phyloP scores from a whole-genome alignment of 495 filamentous ascomycete genomes.

The Penicillium nucicola region DNA sequence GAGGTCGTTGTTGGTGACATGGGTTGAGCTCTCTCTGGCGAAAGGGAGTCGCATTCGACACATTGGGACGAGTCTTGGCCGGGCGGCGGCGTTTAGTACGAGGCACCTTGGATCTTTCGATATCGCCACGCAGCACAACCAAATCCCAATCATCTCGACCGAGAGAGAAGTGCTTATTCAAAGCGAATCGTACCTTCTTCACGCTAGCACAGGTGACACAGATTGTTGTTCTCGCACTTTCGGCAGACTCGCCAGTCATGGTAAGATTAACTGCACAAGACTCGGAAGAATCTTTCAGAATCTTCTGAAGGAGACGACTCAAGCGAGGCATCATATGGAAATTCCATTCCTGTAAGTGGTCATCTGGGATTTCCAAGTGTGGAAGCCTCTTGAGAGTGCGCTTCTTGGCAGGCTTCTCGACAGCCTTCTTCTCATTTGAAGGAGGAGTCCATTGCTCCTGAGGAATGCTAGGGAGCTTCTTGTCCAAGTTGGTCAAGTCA shows the following conservation, averaged over 20 bases:
- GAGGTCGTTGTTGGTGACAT: constrained; percentile 68
- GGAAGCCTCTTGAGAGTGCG: constrained; percentile 44
- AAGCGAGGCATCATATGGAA: constrained; percentile 66
- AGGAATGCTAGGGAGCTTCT: constrained; percentile 21
- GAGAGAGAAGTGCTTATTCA: constrained; percentile 69
- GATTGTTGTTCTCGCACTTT: constrained; percentile 67
- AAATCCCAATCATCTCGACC: constrained; percentile 55
- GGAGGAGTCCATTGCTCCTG: constrained; percentile 21
- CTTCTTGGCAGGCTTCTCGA: constrained; percentile 36
- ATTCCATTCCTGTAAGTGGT: constrained; percentile 69
- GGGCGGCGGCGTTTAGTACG: constrained; percentile 44
- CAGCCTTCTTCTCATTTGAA: constrained; percentile 20
- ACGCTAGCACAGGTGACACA: constrained; percentile 74
- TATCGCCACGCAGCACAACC: constrained; percentile 65
- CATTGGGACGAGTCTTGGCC: constrained; percentile 32
- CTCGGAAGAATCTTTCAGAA: constrained; percentile 56
- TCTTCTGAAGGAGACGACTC: constrained; percentile 64
- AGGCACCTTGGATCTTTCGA: constrained; percentile 62
- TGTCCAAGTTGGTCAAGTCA: constrained; percentile 19
- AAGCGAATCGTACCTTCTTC: constrained; percentile 62
- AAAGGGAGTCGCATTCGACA: constrained; percentile 29
- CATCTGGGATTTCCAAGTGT: constrained; percentile 51
- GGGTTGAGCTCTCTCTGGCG: constrained; percentile 35
- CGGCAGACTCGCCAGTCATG: constrained; percentile 65
- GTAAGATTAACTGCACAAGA: constrained; percentile 73